These are phyloP conservation scores for Heritiera littoralis DNA, from an alignment of 345 rosid species.

Conservation along the genomic window DNA sequence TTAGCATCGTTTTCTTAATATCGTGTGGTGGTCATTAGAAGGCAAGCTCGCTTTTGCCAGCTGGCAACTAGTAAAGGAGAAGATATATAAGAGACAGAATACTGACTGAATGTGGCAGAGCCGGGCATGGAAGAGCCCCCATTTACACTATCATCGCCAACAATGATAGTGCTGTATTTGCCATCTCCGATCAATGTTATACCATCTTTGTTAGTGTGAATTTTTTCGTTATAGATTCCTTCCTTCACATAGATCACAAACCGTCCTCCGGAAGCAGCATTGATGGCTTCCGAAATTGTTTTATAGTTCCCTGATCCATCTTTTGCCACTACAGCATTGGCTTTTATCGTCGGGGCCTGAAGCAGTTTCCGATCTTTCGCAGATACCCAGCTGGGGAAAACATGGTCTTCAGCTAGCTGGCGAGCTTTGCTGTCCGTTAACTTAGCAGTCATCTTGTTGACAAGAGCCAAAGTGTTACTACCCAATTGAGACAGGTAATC, in stretches of 20 bases:
- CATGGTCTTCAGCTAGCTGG: conserved; percentile 14
- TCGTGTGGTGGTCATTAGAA: too few species aligned
- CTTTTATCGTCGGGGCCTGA: conserved; percentile 30
- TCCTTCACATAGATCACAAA: conserved; percentile 78
- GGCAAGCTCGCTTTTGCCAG: too few species aligned
- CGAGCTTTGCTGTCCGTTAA: conserved; percentile 10
- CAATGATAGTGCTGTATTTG: conserved; percentile 59
- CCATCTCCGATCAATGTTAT: conserved; percentile 88
- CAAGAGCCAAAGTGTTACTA: conserved; percentile 65
- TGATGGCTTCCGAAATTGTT: conserved; percentile 65
- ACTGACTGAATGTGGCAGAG: conserved; percentile 76
- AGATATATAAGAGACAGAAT: not conserved
- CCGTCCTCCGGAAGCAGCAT: conserved; percentile 60
- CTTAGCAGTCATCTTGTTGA: conserved; percentile 32
- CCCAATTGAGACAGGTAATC: conserved; percentile 52
- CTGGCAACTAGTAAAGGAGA: not conserved
- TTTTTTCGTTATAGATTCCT: conserved; percentile 75
- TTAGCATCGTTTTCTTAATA: not conserved
- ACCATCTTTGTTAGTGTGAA: conserved; percentile 50
- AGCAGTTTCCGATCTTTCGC: conserved; percentile 53
- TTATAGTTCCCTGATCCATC: conserved; percentile 78
- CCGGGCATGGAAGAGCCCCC: conserved; percentile 62
- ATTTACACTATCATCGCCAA: conserved; percentile 47
- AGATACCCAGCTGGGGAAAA: conserved; percentile 58
- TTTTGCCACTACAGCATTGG: conserved; percentile 66